Conservation (phyloP, 768 basidiomycete species). For the Russula griseocarnosa region DNA sequence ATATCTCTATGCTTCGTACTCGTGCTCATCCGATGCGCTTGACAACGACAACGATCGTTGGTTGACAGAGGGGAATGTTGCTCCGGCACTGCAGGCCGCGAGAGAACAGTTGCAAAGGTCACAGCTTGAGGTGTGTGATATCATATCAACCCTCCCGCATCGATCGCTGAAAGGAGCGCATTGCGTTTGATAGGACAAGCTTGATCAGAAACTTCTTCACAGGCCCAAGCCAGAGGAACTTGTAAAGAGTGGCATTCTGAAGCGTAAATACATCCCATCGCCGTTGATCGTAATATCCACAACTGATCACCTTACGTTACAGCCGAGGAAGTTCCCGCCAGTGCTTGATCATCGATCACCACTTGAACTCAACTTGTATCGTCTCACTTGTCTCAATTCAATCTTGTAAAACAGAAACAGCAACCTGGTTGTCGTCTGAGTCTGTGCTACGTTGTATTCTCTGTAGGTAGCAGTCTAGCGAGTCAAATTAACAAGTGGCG, state of each 20-base stretch:
- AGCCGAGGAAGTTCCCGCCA: conserved; percentile 24
- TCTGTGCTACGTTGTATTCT: conserved; percentile 16
- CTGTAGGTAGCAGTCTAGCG: conserved; percentile 21
- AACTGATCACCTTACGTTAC: not conserved
- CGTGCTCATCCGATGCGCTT: no score
- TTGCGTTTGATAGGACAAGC: conserved; percentile 47
- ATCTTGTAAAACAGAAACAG: conserved; percentile 4
- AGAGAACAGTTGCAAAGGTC: conserved; percentile 56
- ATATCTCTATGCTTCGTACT: not conserved
- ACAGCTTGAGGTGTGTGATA: conserved; percentile 50
- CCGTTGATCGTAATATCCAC: not conserved
- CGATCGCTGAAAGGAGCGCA: conserved; percentile 3
- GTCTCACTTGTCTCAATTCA: not conserved
- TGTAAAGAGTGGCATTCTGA: conserved; percentile 60
- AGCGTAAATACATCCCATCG: conserved; percentile 34
- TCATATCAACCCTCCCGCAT: not conserved
- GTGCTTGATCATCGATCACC: conserved; percentile 9
- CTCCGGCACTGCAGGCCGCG: conserved; percentile 57
- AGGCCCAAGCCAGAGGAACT: conserved; percentile 60
- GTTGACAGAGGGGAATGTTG: conserved; percentile 54
- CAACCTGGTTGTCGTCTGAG: not conserved
- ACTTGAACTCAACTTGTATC: not conserved
- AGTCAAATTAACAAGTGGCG: conserved; percentile 8
- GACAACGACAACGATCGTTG: not conserved
- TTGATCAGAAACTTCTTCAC: conserved; percentile 55